These are phyloP conservation scores for sunflower (Helianthus annuus) DNA, from an alignment of 129 eudicot species.

Conservation along the genomic window HanXRQr2.0-SUNRISE NC_035444.2:56050125-56050624, in stretches of 20 bases:
- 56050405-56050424: conserved; percentile 41
- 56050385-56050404: background rate
- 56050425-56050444: conserved; percentile 31
- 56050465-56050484: conserved; percentile 42
- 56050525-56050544: conserved; percentile 6
- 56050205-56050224: conserved; percentile 61
- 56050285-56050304: conserved; percentile 76
- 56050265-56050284: background rate
- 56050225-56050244: conserved; percentile 44
- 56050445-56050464: conserved; percentile 40
- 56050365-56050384: no score
- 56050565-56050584: conserved; percentile 36
- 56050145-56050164: conserved; percentile 96
- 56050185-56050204: conserved; percentile 79
- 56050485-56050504: conserved; percentile 43
- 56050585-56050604: conserved; percentile 39
- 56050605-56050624: conserved; percentile 38
- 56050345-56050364: background rate
- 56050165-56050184: conserved; percentile 77
- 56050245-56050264: background rate
- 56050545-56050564: background rate
- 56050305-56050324: conserved; percentile 96
- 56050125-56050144: conserved; percentile 93
- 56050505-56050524: conserved; percentile 37
- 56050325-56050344: conserved; percentile 56